These are phyloP conservation scores for Inga laurina DNA, from an alignment of 306 rosid species.

Conservation along the genomic window DNA sequence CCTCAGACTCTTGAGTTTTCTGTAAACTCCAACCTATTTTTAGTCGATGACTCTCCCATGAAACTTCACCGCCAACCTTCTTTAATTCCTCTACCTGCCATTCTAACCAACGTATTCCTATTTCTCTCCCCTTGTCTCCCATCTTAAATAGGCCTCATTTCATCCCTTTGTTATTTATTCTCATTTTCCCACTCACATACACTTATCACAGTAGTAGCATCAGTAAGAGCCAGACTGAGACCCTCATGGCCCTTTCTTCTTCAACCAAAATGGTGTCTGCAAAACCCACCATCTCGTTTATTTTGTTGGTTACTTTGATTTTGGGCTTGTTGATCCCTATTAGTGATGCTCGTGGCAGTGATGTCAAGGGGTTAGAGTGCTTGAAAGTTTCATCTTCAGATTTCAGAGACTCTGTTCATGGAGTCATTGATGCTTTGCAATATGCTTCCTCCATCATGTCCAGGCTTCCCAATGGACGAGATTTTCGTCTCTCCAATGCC, in stretches of 20 bases:
- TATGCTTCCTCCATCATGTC: conserved; percentile 56
- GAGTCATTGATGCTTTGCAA: conserved; percentile 33
- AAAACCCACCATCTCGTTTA: not conserved
- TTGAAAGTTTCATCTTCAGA: conserved; percentile 50
- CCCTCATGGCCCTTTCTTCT: conserved; percentile 38
- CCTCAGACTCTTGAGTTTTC: not conserved
- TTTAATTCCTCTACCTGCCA: conserved; percentile 59
- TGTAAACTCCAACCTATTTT: not conserved
- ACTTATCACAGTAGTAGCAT: not conserved
- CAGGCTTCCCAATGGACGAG: conserved; percentile 32
- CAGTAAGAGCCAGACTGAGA: not conserved
- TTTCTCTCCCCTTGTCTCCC: not conserved
- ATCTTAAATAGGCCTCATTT: conserved; percentile 34
- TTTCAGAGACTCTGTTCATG: conserved; percentile 42
- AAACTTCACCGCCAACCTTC: conserved; percentile 13
- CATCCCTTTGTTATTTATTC: not conserved
- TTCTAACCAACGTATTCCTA: conserved; percentile 11
- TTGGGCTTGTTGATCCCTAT: conserved; percentile 16
- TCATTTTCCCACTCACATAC: not conserved
- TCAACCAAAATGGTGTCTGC: not conserved
- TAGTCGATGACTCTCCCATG: not conserved
- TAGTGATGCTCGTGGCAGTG: not conserved
- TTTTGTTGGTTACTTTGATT: conserved; percentile 27
- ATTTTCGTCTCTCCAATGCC: conserved; percentile 62
- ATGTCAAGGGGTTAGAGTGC: conserved; percentile 16